phyloP scores from a whole-genome alignment of 352 stramenopile genomes.

The Globisporangium okanoganense region DNA sequence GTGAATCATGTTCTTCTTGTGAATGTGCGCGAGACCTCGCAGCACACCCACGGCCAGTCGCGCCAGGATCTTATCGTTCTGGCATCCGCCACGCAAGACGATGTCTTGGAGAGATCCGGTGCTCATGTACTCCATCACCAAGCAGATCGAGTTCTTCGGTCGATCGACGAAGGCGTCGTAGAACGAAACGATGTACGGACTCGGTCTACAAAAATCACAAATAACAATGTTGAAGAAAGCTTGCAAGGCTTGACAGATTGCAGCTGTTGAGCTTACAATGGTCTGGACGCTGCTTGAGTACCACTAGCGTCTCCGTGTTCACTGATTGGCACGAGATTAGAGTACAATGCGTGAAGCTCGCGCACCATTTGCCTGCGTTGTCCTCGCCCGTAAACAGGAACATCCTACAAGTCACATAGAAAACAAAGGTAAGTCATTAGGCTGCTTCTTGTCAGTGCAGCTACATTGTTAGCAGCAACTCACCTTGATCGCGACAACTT shows the following conservation, averaged over 20 bases:
- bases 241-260: background rate
- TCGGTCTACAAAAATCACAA: conserved; percentile 33
- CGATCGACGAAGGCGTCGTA: conserved; percentile 91
- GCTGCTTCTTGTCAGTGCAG: background rate
- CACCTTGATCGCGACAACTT: conserved; percentile 89
- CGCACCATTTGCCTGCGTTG: conserved; percentile 88
- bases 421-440: background rate
- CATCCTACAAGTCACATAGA: conserved; percentile 40
- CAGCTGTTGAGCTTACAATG: conserved; percentile 28
- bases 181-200: conserved; percentile 90
- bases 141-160: conserved; percentile 83
- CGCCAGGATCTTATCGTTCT: conserved; percentile 80
- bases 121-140: conserved; percentile 94
- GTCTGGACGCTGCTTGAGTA: conserved; percentile 7
- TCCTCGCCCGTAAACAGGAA: conserved; percentile 77
- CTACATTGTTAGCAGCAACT: conserved; percentile 10
- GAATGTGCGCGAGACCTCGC: conserved; percentile 81
- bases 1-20: conserved; percentile 88
- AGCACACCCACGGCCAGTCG: conserved; percentile 72
- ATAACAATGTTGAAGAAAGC: background rate
- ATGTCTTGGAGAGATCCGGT: conserved; percentile 90
- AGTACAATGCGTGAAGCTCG: conserved; percentile 88
- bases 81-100: conserved; percentile 71
- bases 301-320: conserved; percentile 24
- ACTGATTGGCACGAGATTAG: conserved; percentile 81